phyloP scores from a whole-genome alignment of 371 early-diverging fungal species.

The Zychaea mexicana region DNA sequence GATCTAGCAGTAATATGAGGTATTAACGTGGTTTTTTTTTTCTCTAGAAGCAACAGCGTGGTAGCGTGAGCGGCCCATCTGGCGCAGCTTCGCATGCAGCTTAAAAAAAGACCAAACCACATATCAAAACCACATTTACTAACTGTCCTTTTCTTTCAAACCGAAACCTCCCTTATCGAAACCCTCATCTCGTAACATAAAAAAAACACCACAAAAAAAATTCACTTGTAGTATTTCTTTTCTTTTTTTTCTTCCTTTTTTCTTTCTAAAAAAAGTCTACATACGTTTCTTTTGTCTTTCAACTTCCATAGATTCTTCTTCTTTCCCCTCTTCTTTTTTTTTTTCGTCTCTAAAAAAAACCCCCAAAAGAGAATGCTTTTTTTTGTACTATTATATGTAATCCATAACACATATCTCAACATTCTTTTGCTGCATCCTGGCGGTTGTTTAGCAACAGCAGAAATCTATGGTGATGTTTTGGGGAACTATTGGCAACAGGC shows the following conservation, averaged over 20 bases:
- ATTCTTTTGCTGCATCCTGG: too few relatives aligned
- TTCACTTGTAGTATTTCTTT: background rate
- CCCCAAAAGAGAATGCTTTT: background rate
- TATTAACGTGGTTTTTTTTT: background rate
- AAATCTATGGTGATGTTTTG: too few relatives aligned
- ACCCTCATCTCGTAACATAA: slow-evolving; percentile 5
- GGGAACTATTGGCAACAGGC: too few relatives aligned
- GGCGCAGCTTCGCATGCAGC: slow-evolving; percentile 11
- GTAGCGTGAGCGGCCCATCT: slow-evolving; percentile 46
- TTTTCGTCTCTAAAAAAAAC: background rate
- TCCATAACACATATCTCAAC: background rate
- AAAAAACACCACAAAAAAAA: slow-evolving; percentile 10
- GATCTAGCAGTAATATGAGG: too few relatives aligned
- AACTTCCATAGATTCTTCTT: background rate
- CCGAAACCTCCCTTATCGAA: too few relatives aligned
- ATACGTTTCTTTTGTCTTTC: slow-evolving; percentile 2
- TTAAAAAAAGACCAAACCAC: background rate
- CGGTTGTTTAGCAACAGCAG: too few relatives aligned
- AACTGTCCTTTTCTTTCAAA: background rate
- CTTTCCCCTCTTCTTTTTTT: slow-evolving; percentile 4
- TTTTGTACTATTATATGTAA: background rate
- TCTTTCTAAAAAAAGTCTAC: background rate
- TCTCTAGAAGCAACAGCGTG: slow-evolving; percentile 34
- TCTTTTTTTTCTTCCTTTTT: background rate
- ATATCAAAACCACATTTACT: background rate